A percentile compares a stretch with the other conserved stretches of the same genome.
These are phyloP conservation scores for Erysimum pusillum DNA, from an alignment of 441 rosid species.

Conservation along the genomic window DNA sequence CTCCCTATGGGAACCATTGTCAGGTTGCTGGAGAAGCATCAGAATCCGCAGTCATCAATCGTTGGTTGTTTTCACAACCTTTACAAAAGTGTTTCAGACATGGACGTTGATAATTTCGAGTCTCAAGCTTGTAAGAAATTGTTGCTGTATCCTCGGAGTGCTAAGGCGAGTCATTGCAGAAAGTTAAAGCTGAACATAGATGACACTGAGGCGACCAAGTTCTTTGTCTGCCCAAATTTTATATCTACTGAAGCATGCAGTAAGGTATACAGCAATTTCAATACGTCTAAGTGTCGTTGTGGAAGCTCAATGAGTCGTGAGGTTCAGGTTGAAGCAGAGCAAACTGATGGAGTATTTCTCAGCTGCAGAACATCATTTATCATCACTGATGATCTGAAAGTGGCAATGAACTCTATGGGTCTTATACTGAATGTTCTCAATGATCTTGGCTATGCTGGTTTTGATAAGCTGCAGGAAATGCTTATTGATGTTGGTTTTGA, in stretches of 20 bases:
- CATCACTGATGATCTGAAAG: conserved; percentile 39
- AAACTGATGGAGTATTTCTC: conserved; percentile 17
- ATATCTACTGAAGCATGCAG: not conserved
- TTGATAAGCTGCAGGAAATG: conserved; percentile 33
- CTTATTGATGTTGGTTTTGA: conserved; percentile 31
- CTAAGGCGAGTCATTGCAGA: conserved; percentile 23
- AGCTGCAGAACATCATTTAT: conserved; percentile 37
- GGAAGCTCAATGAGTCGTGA: not conserved
- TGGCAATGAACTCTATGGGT: conserved; percentile 32
- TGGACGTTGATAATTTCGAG: conserved; percentile 15
- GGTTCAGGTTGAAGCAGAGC: not conserved
- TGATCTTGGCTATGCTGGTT: conserved; percentile 31
- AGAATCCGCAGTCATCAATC: not conserved
- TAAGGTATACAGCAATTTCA: conserved; percentile 4
- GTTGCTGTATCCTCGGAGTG: conserved; percentile 24
- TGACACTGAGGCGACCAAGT: conserved; percentile 33
- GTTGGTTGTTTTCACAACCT: conserved; percentile 47
- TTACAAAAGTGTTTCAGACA: conserved; percentile 40
- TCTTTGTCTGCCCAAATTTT: conserved; percentile 36
- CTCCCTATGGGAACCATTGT: conserved; percentile 44
- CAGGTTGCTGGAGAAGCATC: conserved; percentile 36
- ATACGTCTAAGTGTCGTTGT: conserved; percentile 16
- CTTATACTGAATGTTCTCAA: conserved; percentile 30
- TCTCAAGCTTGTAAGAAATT: conserved; percentile 16
- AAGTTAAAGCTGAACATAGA: conserved; percentile 28